phyloP scores from a whole-genome alignment of 768 basidiomycete species.

The Lactarius hatsudake region DNA sequence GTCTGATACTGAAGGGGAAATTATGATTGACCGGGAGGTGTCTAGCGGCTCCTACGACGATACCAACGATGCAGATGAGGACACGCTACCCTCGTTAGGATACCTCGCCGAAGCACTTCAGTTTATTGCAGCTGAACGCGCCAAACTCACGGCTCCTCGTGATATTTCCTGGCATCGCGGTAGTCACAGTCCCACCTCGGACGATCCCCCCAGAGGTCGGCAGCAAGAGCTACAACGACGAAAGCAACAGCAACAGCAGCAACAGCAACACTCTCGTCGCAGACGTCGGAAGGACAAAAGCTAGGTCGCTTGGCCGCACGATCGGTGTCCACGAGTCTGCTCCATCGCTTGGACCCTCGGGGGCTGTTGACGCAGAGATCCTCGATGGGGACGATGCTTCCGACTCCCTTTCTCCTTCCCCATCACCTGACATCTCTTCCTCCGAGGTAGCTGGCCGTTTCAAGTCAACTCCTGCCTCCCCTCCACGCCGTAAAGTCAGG shows the following conservation, averaged over 20 bases:
- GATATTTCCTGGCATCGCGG: conserved; percentile 24
- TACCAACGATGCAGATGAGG: conserved; percentile 32
- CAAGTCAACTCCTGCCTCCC: conserved; percentile 34
- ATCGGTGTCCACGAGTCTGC: conserved; percentile 14
- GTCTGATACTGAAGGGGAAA: conserved; percentile 31
- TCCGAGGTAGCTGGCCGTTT: conserved; percentile 30
- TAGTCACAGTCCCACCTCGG: conserved; percentile 26
- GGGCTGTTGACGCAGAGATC: conserved; percentile 20
- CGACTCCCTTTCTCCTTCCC: conserved; percentile 31
- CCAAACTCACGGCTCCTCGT: conserved; percentile 48
- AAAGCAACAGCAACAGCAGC: not conserved
- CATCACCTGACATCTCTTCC: conserved; percentile 32
- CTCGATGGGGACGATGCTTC: conserved; percentile 30
- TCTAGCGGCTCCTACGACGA: conserved; percentile 27
- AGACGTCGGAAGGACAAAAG: conserved; percentile 37
- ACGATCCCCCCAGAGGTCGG: conserved; percentile 17
- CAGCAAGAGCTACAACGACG: not conserved
- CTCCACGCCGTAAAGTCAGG: conserved; percentile 12
- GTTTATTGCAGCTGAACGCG: conserved; percentile 73
- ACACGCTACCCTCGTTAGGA: conserved; percentile 61
- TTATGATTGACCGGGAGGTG: conserved; percentile 24
- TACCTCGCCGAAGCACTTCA: conserved; percentile 68
- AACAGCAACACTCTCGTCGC: conserved; percentile 32
- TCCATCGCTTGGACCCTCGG: not conserved
- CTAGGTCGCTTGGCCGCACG: conserved; percentile 23